Conservation (phyloP, 495 filamentous ascomycete species). For the Darksidea phi region DNA sequence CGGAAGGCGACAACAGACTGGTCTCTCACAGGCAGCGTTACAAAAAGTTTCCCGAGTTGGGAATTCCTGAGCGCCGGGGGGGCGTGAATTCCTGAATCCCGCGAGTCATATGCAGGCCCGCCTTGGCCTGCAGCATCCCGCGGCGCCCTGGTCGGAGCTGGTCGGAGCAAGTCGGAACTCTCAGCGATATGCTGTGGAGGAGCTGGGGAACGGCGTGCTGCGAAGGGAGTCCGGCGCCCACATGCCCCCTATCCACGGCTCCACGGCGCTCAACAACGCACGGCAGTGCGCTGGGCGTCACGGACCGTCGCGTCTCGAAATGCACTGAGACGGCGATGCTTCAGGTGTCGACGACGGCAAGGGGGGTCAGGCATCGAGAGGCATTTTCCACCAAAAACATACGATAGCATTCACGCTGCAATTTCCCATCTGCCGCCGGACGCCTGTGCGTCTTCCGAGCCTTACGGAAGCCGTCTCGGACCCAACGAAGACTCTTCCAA, state of each 20-base stretch:
- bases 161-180: slow-evolving; percentile 12
- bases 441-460: slow-evolving; percentile 13
- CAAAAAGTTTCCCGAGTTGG: slow-evolving; percentile 26
- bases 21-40: slow-evolving; percentile 23
- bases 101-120: slow-evolving; percentile 3
- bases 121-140: slow-evolving; percentile 1
- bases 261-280: not conserved
- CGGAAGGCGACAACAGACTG: slow-evolving; percentile 5
- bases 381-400: slow-evolving; percentile 20
- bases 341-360: not conserved
- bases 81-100: not conserved
- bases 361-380: slow-evolving; percentile 8
- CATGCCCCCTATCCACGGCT: not conserved
- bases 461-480: slow-evolving; percentile 27
- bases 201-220: not conserved
- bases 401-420: slow-evolving; percentile 18
- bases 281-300: no score
- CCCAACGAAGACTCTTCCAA: not conserved
- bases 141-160: slow-evolving; percentile 9
- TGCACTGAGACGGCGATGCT: not conserved
- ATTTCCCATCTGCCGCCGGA: slow-evolving; percentile 15
- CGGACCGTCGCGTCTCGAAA: not conserved
- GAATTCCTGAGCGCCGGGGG: not conserved
- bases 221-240: not conserved
- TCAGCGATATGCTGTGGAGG: not conserved